Conservation (phyloP, 129 eudicot genomes). For the Tagetes patula region DNA sequence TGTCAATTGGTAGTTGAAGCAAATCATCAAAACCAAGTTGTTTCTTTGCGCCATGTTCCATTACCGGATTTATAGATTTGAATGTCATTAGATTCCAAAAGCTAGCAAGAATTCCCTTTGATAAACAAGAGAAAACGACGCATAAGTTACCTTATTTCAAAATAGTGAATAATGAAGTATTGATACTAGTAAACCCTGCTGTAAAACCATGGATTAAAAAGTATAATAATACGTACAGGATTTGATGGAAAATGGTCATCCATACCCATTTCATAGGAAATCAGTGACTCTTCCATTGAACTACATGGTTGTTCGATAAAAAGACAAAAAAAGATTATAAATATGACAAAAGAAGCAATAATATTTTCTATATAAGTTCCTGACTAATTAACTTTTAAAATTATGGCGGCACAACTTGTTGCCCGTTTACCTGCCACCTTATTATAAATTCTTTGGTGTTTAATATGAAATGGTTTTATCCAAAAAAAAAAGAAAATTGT, state of each 20-base stretch:
- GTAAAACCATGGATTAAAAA: constrained; percentile 9
- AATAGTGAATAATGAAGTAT: not conserved
- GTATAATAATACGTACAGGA: constrained; percentile 46
- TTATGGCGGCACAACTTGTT: not conserved
- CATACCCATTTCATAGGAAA: constrained; percentile 46
- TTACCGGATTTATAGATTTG: constrained; percentile 49
- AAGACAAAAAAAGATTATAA: constrained; percentile 14
- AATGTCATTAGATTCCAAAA: constrained; percentile 63
- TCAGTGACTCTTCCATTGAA: constrained; percentile 57
- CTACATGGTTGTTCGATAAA: constrained; percentile 34
- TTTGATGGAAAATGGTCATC: constrained; percentile 37
- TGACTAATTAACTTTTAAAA: not conserved
- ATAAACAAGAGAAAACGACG: constrained; percentile 22
- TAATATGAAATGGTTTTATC: too few species aligned
- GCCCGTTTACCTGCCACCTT: too few species aligned
- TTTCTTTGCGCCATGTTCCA: constrained; percentile 68
- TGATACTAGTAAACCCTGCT: not conserved
- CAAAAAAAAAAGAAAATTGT: not conserved
- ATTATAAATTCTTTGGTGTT: too few species aligned
- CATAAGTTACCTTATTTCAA: constrained; percentile 15
- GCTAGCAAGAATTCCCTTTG: constrained; percentile 38
- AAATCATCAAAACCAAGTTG: constrained; percentile 81
- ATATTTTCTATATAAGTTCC: not conserved
- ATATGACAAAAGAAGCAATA: constrained; percentile 22
- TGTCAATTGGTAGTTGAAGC: constrained; percentile 75